These are phyloP conservation scores for Biscogniauxia mediterranea DNA, from an alignment of 2,329 filamentous ascomycete genomes.

Conservation along the genomic window DNA sequence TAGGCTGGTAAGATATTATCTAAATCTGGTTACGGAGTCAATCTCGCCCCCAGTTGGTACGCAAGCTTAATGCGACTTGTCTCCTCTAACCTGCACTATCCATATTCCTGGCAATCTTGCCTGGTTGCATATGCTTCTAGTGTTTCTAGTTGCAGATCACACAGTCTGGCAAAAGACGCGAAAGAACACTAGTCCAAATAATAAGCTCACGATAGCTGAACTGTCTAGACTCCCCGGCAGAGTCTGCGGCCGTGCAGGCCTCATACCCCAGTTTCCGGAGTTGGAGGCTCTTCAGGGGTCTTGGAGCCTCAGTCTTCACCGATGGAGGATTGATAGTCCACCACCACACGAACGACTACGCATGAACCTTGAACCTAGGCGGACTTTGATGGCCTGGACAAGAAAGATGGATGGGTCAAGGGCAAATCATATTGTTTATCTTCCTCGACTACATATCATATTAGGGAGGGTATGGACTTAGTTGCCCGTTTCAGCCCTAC, in stretches of 20 bases:
- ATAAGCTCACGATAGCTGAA: constrained; percentile 22
- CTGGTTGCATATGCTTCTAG: constrained; percentile 20
- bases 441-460: constrained; percentile 11
- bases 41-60: neutral
- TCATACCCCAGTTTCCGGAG: constrained; percentile 21
- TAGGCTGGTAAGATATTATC: neutral
- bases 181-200: constrained; percentile 22
- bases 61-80: constrained; percentile 21
- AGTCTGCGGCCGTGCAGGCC: constrained; percentile 18
- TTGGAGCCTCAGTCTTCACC: constrained; percentile 7
- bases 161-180: constrained; percentile 19
- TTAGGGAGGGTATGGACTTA: constrained; percentile 14
- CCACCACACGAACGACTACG: constrained; percentile 6
- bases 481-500: constrained; percentile 17
- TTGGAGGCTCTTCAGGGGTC: constrained; percentile 7
- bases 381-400: constrained; percentile 7
- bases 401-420: constrained; percentile 8
- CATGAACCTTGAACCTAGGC: constrained; percentile 20
- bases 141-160: constrained; percentile 33
- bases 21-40: neutral
- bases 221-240: constrained; percentile 3
- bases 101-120: constrained; percentile 12
- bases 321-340: constrained; percentile 6
- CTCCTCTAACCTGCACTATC: constrained; percentile 11
- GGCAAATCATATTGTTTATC: constrained; percentile 2